Conservation (phyloP, 2,329 filamentous ascomycete genomes). For the Dothistroma septosporum region DNA sequence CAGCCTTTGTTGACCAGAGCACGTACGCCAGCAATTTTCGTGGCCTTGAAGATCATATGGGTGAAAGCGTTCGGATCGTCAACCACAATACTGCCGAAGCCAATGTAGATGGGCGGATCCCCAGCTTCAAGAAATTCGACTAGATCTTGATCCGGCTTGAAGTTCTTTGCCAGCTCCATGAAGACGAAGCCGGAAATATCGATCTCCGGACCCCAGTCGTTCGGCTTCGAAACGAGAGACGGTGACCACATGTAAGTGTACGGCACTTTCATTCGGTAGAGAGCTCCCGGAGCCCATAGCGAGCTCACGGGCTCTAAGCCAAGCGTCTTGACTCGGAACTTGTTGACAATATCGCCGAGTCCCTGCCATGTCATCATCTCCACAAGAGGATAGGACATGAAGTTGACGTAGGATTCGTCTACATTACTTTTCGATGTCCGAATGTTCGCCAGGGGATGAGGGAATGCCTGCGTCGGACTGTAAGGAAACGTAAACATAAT, state of each 20-base stretch:
- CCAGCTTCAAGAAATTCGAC: slow-evolving; percentile 53
- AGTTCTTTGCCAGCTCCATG: slow-evolving; percentile 35
- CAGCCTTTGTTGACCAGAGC: slow-evolving; percentile 72
- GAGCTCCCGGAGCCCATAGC: slow-evolving; percentile 70
- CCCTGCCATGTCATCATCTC: slow-evolving; percentile 66
- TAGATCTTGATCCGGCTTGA: slow-evolving; percentile 33
- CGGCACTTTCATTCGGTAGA: slow-evolving; percentile 69
- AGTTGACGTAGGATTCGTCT: slow-evolving; percentile 70
- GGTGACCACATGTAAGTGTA: slow-evolving; percentile 61
- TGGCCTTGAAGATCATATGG: slow-evolving; percentile 65
- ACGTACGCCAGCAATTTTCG: slow-evolving; percentile 61
- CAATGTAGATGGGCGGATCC: slow-evolving; percentile 65
- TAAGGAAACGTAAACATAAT: slow-evolving; percentile 60
- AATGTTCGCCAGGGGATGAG: slow-evolving; percentile 73
- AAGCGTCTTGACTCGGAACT: slow-evolving; percentile 65
- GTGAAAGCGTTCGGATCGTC: slow-evolving; percentile 68
- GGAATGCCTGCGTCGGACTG: slow-evolving; percentile 69
- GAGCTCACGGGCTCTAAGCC: slow-evolving; percentile 70
- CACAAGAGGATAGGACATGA: slow-evolving; percentile 74
- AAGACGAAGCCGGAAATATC: slow-evolving; percentile 37
- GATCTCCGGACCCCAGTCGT: slow-evolving; percentile 40
- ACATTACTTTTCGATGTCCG: slow-evolving; percentile 60
- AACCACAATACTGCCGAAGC: slow-evolving; percentile 72
- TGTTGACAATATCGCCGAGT: slow-evolving; percentile 72
- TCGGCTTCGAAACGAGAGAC: slow-evolving; percentile 38